Conservation (phyloP, 306 rosid species). For the Gastrolobium villosum region DNA sequence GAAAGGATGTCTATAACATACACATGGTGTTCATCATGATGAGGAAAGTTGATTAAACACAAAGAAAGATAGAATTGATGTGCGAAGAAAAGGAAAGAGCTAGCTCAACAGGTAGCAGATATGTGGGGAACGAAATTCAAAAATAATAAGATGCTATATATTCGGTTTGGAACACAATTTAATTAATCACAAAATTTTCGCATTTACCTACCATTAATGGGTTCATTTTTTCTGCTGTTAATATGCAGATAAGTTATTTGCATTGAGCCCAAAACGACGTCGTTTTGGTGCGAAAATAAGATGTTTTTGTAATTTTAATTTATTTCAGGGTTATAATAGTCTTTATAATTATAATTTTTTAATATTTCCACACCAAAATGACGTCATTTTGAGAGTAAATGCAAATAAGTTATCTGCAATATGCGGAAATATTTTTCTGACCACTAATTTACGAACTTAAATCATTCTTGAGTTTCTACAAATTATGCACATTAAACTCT, state of each 20-base stretch:
- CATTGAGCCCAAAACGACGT: no score
- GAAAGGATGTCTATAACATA: constrained; percentile 39
- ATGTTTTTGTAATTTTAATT: no score
- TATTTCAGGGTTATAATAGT: no score
- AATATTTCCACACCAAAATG: no score
- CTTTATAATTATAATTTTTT: no score
- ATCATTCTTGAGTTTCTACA: neutral
- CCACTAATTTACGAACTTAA: neutral
- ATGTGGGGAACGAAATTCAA: constrained; percentile 14
- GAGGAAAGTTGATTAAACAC: constrained; percentile 42
- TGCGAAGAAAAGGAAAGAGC: neutral
- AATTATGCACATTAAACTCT: neutral
- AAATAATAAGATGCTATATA: neutral
- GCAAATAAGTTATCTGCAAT: no score
- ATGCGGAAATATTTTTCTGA: no score
- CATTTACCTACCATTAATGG: no score
- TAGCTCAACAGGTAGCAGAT: neutral
- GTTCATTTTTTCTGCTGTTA: no score
- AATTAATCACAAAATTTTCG: neutral
- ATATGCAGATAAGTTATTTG: no score
- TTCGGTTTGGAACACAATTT: constrained; percentile 23
- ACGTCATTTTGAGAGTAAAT: no score
- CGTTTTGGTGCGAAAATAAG: no score
- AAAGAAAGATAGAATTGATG: constrained; percentile 25
- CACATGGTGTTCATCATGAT: constrained; percentile 46